A percentile compares a stretch with the other conserved stretches of the same genome.
These are phyloP conservation scores for Metarhizium rileyi DNA, from an alignment of 2,329 filamentous ascomycete species.

Conservation along the genomic window DNA sequence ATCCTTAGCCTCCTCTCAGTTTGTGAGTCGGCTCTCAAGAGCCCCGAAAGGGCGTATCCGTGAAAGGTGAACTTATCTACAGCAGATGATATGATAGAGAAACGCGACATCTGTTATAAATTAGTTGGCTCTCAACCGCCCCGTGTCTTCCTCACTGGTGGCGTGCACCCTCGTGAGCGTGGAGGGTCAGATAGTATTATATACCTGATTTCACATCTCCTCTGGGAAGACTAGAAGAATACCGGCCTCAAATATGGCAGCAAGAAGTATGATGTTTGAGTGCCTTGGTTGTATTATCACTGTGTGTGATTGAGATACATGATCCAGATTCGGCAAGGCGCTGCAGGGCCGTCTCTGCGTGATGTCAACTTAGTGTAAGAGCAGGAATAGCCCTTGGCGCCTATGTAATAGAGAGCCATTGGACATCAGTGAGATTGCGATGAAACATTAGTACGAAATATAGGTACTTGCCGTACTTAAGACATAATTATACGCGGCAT, in stretches of 20 bases:
- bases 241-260: conserved; percentile 42
- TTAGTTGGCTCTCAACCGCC: conserved; percentile 33
- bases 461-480: no score
- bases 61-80: conserved; percentile 30
- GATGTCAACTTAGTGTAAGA: no score
- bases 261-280: conserved; percentile 30
- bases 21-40: conserved; percentile 31
- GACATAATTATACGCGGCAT: no score
- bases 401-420: no score
- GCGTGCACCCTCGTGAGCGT: conserved; percentile 48
- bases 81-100: conserved; percentile 34
- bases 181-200: conserved; percentile 46
- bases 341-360: no score
- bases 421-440: no score
- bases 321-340: no score
- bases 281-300: no score
- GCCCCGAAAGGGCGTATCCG: conserved; percentile 29
- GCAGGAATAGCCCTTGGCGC: no score
- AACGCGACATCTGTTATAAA: conserved; percentile 28
- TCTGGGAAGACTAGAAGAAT: conserved; percentile 39
- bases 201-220: conserved; percentile 48
- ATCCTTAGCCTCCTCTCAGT: conserved; percentile 38
- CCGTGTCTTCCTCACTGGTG: conserved; percentile 42
- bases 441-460: no score
- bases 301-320: no score